Base-by-base conservation (phyloP, 257 asterid species). In the Lantana camara region DNA sequence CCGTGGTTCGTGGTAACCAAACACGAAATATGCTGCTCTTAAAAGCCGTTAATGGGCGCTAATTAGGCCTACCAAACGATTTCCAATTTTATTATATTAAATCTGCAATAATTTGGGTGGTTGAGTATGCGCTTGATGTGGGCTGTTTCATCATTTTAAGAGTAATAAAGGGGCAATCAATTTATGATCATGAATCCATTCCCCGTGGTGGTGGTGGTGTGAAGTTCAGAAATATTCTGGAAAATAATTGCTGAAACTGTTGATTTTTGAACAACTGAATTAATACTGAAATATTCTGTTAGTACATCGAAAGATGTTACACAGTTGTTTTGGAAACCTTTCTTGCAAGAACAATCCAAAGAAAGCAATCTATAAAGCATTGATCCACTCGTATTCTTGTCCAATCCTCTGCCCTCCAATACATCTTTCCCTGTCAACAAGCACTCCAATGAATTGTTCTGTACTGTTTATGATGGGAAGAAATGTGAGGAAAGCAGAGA, bases 401-500 rank as follows among this genome's bases (percentile, higher is more conserved):
- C 84, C 12, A 90, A 79, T 63, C 89, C 97, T 68, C 96, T 81
- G 62, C 72, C 73, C 87, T 78, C 79, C 97, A 90, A 67, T 21
- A 90, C 90, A 64, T 85, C 96, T 49, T 62, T 47, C 69, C 97
- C 97, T 0, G 95, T 90, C 5, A 90, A 83, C 83, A 71, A 52
- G 57, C 97, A 90, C 4, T 71, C 67, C 1, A 73, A 57, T 1
- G 46, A 7, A 54, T 54, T 16, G 38, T 52, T 74, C 3, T 42
- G 4, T 37, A n/a, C 8, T 50, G 32, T 21, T 38, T 16, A 22
- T n/a, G 23, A 27, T 1, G 40, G 57, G 38, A 52, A n/a, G 42
- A 56, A 59, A 60, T 16, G 41, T 11, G 19, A 47, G 4, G 24
- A 17, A 54, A 50, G 42, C 29, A 23, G 46, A 44, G 71, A 60